A percentile compares a stretch with the other conserved stretches of the same genome.
phyloP scores from a whole-genome alignment of 306 rosid genomes.

The Luffa acutangula region DNA sequence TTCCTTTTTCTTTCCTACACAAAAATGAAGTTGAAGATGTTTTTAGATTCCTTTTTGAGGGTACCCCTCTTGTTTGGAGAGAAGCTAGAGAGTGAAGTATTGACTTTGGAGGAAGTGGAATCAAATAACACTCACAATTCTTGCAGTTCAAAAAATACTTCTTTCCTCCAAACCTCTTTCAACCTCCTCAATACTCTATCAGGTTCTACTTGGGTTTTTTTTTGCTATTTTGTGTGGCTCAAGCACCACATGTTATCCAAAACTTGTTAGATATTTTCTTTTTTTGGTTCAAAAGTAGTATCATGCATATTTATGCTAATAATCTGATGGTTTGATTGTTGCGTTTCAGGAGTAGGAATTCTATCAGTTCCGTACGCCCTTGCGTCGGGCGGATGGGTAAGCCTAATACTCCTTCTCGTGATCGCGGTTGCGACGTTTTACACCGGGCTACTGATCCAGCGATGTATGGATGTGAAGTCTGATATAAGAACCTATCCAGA shows the following conservation, averaged over 20 bases:
- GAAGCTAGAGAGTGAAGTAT: neutral
- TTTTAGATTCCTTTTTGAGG: neutral
- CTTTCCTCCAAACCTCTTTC: neutral
- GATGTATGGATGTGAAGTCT: conserved; percentile 64
- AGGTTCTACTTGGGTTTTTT: neutral
- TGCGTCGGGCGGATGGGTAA: conserved; percentile 77
- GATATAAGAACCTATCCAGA: conserved; percentile 55
- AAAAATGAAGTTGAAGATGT: neutral
- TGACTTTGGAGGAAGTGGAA: neutral
- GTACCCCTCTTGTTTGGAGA: neutral
- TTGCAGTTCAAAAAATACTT: neutral
- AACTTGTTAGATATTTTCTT: neutral
- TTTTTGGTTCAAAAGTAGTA: too few species aligned
- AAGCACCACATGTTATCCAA: neutral
- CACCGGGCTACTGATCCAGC: conserved; percentile 48
- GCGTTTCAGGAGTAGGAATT: conserved; percentile 61
- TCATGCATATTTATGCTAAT: neutral
- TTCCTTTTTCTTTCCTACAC: neutral
- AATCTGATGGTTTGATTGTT: neutral
- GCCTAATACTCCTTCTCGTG: conserved; percentile 40
- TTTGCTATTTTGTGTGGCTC: neutral
- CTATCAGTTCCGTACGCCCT: conserved; percentile 77
- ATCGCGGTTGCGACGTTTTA: conserved; percentile 43
- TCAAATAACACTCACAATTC: neutral
- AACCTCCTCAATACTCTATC: conserved; percentile 5